phyloP scores from a whole-genome alignment of 768 basidiomycete species.

The Gelatoporia subvermispora region DNA sequence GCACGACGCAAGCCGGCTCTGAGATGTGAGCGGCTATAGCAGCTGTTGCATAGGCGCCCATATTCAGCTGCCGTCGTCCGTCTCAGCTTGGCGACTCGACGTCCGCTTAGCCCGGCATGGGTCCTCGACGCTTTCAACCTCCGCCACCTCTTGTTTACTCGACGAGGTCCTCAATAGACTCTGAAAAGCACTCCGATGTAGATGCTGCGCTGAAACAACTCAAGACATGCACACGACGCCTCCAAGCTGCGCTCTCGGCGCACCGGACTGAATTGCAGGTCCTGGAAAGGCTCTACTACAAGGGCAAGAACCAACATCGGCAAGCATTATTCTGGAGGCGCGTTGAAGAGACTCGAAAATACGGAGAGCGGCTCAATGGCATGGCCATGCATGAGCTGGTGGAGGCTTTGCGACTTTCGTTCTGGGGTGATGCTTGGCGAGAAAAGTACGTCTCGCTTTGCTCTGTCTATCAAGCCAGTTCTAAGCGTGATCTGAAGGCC shows the following conservation, averaged over 20 bases:
- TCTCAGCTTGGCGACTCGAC: not conserved
- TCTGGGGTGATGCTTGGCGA: constrained; percentile 38
- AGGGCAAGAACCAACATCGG: constrained; percentile 76
- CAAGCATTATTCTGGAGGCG: constrained; percentile 67
- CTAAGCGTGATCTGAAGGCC: constrained; percentile 30
- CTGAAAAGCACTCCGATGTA: constrained; percentile 30
- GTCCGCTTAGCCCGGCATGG: constrained; percentile 7
- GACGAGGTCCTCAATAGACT: constrained; percentile 15
- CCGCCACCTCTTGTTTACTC: constrained; percentile 6
- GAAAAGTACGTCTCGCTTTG: constrained; percentile 31
- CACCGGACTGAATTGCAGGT: constrained; percentile 51
- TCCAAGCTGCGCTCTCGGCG: constrained; percentile 38
- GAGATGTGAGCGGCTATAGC: too few relatives aligned
- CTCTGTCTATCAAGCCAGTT: not conserved
- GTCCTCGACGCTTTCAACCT: constrained; percentile 9
- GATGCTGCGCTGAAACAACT: constrained; percentile 60
- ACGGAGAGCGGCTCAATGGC: constrained; percentile 31
- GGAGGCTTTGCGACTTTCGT: constrained; percentile 40
- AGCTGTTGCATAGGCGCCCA: not conserved
- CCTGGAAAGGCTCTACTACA: constrained; percentile 69
- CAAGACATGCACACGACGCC: constrained; percentile 47
- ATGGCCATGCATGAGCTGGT: constrained; percentile 20
- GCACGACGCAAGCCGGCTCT: too few relatives aligned
- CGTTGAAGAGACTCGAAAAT: constrained; percentile 55
- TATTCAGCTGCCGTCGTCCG: not conserved